Percentiles rank a stretch among this genome's conserved stretches.
phyloP scores from a whole-genome alignment of 148 eudicot genomes.

The Salicornia ramosissima region DNA sequence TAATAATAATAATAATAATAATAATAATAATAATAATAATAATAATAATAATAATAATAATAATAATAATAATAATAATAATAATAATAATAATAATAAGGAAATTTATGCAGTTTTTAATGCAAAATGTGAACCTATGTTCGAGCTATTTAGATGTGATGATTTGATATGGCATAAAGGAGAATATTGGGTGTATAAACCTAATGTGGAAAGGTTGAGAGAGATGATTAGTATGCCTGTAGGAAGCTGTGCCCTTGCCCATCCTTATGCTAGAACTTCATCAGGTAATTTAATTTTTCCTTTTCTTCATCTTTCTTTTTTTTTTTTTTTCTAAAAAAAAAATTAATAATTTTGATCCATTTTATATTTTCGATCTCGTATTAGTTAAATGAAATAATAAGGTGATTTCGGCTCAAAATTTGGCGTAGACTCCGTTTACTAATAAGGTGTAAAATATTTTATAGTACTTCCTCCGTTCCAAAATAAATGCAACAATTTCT shows the following conservation, averaged over 20 bases:
- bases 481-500: too few species aligned
- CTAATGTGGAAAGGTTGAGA: slow-evolving; percentile 41
- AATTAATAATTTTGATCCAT: too few species aligned
- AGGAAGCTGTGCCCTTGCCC: slow-evolving; percentile 62
- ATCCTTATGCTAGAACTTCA: slow-evolving; percentile 20
- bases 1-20: too few species aligned
- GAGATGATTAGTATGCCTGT: slow-evolving; percentile 51
- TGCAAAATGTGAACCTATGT: slow-evolving; percentile 63
- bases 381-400: neutral
- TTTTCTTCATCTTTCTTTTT: neutral
- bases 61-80: too few species aligned
- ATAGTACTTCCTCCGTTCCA: too few species aligned
- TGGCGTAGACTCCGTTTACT: too few species aligned
- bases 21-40: too few species aligned
- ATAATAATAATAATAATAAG: too few species aligned
- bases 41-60: too few species aligned
- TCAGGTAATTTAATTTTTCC: slow-evolving; percentile 14
- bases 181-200: slow-evolving; percentile 49
- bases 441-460: too few species aligned
- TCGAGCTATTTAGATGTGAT: slow-evolving; percentile 72
- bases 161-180: slow-evolving; percentile 58
- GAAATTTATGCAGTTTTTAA: slow-evolving; percentile 50
- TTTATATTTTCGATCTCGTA: too few species aligned
- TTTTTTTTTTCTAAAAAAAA: neutral
- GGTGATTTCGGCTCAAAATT: neutral